Percentiles rank a stretch among this genome's conserved stretches.
These are phyloP conservation scores for Penicillium subrubescens DNA, from an alignment of 495 filamentous ascomycete genomes.

Conservation along the genomic window DNA sequence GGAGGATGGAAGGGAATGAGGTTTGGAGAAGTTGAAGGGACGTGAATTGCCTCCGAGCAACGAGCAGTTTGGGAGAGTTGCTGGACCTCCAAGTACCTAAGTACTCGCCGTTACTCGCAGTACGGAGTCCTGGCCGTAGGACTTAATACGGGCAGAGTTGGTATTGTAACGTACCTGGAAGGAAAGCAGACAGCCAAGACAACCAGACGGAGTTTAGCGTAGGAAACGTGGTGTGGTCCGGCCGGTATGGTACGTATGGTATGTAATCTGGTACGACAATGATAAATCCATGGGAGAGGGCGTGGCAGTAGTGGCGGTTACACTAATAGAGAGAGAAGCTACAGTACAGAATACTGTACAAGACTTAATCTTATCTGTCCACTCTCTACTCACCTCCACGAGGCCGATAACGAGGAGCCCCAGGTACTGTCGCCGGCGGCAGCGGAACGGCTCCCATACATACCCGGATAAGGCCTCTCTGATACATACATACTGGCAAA, in stretches of 20 bases:
- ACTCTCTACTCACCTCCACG: background rate
- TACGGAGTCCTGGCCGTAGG: background rate
- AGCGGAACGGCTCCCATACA: background rate
- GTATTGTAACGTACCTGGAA: background rate
- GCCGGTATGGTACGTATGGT: background rate
- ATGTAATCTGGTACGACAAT: background rate
- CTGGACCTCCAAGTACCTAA: slow-evolving; percentile 10
- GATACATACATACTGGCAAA: background rate
- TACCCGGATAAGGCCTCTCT: background rate
- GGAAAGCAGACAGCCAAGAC: background rate
- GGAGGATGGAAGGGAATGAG: slow-evolving; percentile 1
- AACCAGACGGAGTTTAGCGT: background rate
- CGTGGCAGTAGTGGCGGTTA: slow-evolving; percentile 28
- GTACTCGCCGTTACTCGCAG: slow-evolving; percentile 9
- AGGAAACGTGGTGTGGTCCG: background rate
- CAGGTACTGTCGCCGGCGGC: background rate
- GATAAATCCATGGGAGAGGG: background rate
- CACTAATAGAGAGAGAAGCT: background rate
- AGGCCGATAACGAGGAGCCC: background rate
- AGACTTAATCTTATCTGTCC: background rate
- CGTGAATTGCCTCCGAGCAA: slow-evolving; percentile 22
- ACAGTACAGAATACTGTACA: background rate
- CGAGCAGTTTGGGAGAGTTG: background rate
- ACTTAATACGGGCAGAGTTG: background rate
- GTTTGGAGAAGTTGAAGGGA: slow-evolving; percentile 13